phyloP scores from a whole-genome alignment of 2,329 filamentous ascomycete genomes.

The Nothophaeocryptopus gaeumannii region DNA sequence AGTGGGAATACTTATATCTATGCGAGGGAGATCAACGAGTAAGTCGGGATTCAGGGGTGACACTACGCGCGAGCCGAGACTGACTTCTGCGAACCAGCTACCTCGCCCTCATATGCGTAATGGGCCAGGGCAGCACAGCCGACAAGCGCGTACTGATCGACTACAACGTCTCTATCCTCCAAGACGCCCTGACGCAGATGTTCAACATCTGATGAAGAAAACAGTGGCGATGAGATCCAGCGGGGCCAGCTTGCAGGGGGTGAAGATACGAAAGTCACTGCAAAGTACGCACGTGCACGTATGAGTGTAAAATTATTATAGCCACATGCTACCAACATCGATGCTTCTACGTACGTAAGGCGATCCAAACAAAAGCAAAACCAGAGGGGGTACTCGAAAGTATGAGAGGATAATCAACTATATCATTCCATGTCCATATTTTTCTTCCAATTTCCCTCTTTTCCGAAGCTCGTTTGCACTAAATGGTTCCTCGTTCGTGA shows the following conservation, averaged over 20 bases:
- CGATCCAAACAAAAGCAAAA: too few relatives aligned
- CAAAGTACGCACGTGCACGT: too few relatives aligned
- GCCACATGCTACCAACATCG: background rate
- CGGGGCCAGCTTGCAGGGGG: background rate
- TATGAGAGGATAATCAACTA: too few relatives aligned
- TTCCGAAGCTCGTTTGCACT: too few relatives aligned
- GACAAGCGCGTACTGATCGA: constrained; percentile 82
- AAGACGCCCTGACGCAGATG: constrained; percentile 74
- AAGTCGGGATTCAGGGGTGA: constrained; percentile 34
- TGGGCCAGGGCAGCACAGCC: constrained; percentile 77
- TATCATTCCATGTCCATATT: too few relatives aligned
- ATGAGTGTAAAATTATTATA: constrained; percentile 2
- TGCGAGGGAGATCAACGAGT: constrained; percentile 66
- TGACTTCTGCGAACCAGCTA: constrained; percentile 49
- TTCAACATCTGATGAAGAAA: constrained; percentile 47
- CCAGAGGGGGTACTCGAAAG: too few relatives aligned
- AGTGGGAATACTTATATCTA: constrained; percentile 60
- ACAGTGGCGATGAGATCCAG: background rate
- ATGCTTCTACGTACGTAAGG: too few relatives aligned
- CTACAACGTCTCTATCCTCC: constrained; percentile 81
- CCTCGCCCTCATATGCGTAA: constrained; percentile 77
- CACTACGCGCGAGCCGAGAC: constrained; percentile 19
- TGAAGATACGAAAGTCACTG: too few relatives aligned
- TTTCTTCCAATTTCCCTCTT: too few relatives aligned
- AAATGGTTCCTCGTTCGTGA: too few relatives aligned